Evolutionary conservation across 2,329 filamentous ascomycete genomes (phyloP).

Genomic region (Beauveria pseudobassiana): DNA sequence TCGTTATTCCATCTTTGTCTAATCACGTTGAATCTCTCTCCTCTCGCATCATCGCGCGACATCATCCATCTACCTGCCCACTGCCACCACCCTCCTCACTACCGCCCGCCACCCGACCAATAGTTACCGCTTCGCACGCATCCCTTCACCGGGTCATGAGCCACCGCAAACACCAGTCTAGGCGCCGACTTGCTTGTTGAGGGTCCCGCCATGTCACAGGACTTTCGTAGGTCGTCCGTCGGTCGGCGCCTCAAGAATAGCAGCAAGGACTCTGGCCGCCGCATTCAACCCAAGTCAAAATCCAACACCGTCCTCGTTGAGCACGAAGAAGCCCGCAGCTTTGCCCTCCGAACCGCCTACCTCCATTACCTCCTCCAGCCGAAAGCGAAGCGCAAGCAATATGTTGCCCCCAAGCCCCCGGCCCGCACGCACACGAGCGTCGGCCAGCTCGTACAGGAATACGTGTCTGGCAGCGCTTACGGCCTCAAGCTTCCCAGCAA

Average conservation of each 20-base stretch:
- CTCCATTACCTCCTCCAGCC: conserved; percentile 90
- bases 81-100: neutral
- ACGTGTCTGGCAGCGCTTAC: conserved; percentile 46
- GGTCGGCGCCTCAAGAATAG: conserved; percentile 37
- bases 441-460: conserved; percentile 83
- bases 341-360: conserved; percentile 83
- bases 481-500: conserved; percentile 50
- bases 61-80: neutral
- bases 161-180: neutral
- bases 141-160: neutral
- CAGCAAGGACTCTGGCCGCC: conserved; percentile 34
- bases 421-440: conserved; percentile 63
- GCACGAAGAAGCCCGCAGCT: conserved; percentile 81
- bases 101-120: neutral
- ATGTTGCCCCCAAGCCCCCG: conserved; percentile 61
- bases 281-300: conserved; percentile 42
- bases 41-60: neutral
- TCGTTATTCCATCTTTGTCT: neutral
- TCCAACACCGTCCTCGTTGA: conserved; percentile 42
- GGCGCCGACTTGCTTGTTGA: neutral
- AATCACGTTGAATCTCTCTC: too few relatives aligned
- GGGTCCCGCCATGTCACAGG: conserved; percentile 39
- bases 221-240: conserved; percentile 39
- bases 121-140: neutral
- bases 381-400: conserved; percentile 81